Evolutionary conservation across 306 rosid genomes (phyloP).

Genomic region (Rosa chinensis): DNA sequence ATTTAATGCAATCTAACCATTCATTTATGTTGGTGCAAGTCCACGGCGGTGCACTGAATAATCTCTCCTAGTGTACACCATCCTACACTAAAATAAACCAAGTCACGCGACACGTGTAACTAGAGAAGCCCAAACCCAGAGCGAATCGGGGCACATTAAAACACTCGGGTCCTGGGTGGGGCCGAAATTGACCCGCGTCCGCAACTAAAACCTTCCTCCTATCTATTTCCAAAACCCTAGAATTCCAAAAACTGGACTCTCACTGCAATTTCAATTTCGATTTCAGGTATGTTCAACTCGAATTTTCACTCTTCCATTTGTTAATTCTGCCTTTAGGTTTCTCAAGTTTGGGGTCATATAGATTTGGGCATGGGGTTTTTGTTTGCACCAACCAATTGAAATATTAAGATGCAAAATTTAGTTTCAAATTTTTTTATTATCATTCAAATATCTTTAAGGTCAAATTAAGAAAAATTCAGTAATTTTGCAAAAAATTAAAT

Average conservation of each 20-base stretch:
- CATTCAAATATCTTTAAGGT: too few species aligned
- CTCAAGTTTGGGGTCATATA: background rate
- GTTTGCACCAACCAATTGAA: background rate
- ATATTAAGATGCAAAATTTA: too few species aligned
- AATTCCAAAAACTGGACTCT: background rate
- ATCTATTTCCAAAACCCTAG: background rate
- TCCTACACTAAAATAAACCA: background rate
- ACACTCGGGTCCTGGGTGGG: background rate
- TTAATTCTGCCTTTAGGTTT: background rate
- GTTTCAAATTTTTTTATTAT: too few species aligned
- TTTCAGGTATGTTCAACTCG: background rate
- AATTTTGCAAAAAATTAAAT: too few species aligned
- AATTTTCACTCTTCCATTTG: background rate
- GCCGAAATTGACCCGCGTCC: background rate
- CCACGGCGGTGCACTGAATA: too few species aligned
- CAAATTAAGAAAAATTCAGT: too few species aligned
- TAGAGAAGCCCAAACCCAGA: too few species aligned
- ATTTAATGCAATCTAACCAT: too few species aligned
- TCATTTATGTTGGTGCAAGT: too few species aligned
- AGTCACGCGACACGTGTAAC: background rate
- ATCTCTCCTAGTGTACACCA: background rate
- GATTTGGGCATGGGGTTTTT: conserved; percentile 13
- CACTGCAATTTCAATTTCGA: background rate
- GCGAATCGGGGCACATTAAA: too few species aligned
- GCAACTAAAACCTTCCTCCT: background rate